These are phyloP conservation scores for Cylindrodendrum hubeiense DNA, from an alignment of 2,329 filamentous ascomycete genomes.

Conservation along the genomic window DNA sequence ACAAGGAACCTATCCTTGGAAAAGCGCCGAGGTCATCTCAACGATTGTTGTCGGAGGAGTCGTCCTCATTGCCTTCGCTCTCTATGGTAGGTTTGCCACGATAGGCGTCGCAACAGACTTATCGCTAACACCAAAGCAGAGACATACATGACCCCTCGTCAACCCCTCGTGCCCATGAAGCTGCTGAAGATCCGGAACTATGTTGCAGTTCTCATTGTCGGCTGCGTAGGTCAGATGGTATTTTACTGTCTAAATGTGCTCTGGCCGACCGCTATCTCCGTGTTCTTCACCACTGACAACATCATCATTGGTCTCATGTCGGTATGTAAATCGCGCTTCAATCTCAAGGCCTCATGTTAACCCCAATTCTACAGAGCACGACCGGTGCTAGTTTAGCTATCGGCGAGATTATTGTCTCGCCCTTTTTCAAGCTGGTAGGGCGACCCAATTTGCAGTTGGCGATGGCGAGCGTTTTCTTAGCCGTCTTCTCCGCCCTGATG, in stretches of 20 bases:
- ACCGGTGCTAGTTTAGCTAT: not conserved
- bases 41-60: not conserved
- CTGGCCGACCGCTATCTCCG: not conserved
- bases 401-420: not conserved
- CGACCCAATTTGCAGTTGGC: not conserved
- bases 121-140: not conserved
- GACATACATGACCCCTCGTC: not conserved
- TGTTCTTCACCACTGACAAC: not conserved
- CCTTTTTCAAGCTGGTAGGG: not conserved
- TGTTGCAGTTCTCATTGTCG: not conserved
- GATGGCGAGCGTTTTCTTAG: not conserved
- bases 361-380: not conserved
- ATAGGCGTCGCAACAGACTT: not conserved
- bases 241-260: slow-evolving; percentile 1
- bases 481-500: not conserved
- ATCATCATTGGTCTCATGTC: not conserved
- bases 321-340: not conserved
- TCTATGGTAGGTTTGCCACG: not conserved
- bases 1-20: not conserved
- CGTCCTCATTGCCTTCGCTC: not conserved
- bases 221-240: not conserved
- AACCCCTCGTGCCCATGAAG: not conserved
- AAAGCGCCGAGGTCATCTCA: not conserved
- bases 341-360: no score
- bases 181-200: slow-evolving; percentile 1